These are phyloP conservation scores for Talaromyces sp. DNA, from an alignment of 2,329 filamentous ascomycete genomes.

Conservation along the genomic window DNA sequence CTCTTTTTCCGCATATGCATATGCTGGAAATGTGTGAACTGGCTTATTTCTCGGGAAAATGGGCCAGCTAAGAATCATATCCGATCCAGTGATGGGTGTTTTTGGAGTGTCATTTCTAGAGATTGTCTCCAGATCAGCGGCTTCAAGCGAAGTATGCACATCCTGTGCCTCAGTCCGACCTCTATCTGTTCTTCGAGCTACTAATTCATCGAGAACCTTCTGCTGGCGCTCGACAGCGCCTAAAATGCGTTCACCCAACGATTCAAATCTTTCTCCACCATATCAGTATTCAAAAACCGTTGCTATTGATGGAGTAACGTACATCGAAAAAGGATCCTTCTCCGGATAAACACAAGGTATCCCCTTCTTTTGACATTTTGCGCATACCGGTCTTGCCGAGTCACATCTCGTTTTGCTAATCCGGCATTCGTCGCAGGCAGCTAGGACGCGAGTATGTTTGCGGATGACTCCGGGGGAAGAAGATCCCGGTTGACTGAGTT, in stretches of 20 bases:
- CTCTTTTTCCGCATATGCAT: slow-evolving; percentile 27
- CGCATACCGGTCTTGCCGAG: slow-evolving; percentile 27
- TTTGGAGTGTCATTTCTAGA: slow-evolving; percentile 29
- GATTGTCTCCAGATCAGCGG: slow-evolving; percentile 27
- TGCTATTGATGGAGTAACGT: slow-evolving; percentile 13
- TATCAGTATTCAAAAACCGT: slow-evolving; percentile 1
- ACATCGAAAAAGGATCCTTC: slow-evolving; percentile 27
- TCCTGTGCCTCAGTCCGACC: not conserved
- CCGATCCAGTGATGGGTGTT: slow-evolving; percentile 29
- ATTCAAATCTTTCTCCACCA: slow-evolving; percentile 23
- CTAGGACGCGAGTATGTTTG: slow-evolving; percentile 29
- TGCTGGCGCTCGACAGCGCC: slow-evolving; percentile 29
- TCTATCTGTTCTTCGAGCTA: slow-evolving; percentile 3
- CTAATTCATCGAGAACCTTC: slow-evolving; percentile 23
- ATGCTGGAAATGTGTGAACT: slow-evolving; percentile 27
- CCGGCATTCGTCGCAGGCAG: slow-evolving; percentile 29
- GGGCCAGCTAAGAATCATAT: slow-evolving; percentile 30
- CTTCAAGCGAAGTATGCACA: slow-evolving; percentile 22
- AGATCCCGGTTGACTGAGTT: not conserved
- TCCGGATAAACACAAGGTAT: slow-evolving; percentile 29
- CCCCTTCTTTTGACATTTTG: slow-evolving; percentile 28
- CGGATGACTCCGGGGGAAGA: slow-evolving; percentile 19
- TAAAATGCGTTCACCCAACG: slow-evolving; percentile 28
- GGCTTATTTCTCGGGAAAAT: slow-evolving; percentile 28
- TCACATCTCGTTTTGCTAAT: slow-evolving; percentile 30